Evolutionary conservation across 2,329 filamentous ascomycete species (phyloP).

Genomic region (Cytospora piceicola): DNA sequence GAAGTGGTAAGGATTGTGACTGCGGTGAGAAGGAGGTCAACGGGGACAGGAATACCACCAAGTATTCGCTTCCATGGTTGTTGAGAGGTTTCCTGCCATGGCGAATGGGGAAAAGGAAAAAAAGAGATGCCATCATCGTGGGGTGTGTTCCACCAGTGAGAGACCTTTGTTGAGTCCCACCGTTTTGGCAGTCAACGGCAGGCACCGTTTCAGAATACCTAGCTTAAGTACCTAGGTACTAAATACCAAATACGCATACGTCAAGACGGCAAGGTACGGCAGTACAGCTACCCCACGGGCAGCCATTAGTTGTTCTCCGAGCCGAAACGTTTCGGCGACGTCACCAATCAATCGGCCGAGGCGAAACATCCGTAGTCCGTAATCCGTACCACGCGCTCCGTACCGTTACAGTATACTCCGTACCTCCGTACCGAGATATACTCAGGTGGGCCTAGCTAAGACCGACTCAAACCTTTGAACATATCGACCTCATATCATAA

Average conservation of each 20-base stretch:
- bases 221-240: too few relatives aligned
- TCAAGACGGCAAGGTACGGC: too few relatives aligned
- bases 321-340: background rate
- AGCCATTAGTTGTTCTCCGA: background rate
- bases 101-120: background rate
- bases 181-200: conserved; percentile 3
- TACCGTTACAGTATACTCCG: too few relatives aligned
- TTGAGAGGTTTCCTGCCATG: background rate
- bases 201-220: background rate
- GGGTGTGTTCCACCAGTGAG: conserved; percentile 7
- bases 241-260: too few relatives aligned
- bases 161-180: conserved; percentile 13
- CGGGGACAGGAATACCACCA: too few relatives aligned
- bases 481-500: background rate
- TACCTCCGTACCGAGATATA: background rate
- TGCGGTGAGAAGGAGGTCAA: too few relatives aligned
- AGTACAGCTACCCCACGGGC: background rate
- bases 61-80: too few relatives aligned
- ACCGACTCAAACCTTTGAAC: background rate
- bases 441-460: background rate
- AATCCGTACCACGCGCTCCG: too few relatives aligned
- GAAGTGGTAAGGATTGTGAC: too few relatives aligned
- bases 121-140: conserved; percentile 21
- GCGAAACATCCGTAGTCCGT: too few relatives aligned
- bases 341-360: too few relatives aligned